Evolutionary conservation across 257 asterid genomes (phyloP).

Genomic region (Coffea canephora): DNA sequence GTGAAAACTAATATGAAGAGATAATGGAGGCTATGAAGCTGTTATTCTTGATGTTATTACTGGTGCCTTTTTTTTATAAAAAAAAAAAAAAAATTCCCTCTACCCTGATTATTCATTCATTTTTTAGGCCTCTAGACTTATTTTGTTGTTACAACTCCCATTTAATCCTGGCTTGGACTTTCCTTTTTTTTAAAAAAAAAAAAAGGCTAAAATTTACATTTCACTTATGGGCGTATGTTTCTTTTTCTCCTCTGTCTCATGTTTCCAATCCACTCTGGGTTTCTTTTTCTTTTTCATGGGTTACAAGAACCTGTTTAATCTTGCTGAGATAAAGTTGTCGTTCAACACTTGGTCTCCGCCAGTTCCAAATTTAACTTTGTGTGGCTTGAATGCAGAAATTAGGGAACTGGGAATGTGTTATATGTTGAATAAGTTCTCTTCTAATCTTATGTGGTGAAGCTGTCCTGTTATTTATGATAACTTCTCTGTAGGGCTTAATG

Average conservation of each 20-base stretch:
- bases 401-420: not conserved
- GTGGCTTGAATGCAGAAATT: not conserved
- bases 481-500: not conserved
- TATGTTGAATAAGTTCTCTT: slow-evolving; percentile 1
- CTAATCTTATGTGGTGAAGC: not conserved
- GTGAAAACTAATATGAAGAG: not conserved
- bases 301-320: not conserved
- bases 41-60: not conserved
- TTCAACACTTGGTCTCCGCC: too few species aligned
- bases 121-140: not conserved
- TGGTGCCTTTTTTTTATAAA: too few species aligned
- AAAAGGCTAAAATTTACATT: not conserved
- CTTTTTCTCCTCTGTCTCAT: not conserved
- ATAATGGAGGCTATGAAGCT: not conserved
- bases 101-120: not conserved
- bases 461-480: not conserved
- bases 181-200: not conserved
- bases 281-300: not conserved
- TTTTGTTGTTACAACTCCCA: not conserved
- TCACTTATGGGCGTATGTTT: not conserved
- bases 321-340: not conserved
- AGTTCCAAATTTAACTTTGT: not conserved
- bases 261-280: not conserved
- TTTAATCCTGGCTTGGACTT: not conserved
- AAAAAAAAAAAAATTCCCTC: too few species aligned